Evolutionary conservation across 2,329 filamentous ascomycete genomes (phyloP), one percentile per base, ranked within the genome.

Genomic region (Fusarium sp.): DNA sequence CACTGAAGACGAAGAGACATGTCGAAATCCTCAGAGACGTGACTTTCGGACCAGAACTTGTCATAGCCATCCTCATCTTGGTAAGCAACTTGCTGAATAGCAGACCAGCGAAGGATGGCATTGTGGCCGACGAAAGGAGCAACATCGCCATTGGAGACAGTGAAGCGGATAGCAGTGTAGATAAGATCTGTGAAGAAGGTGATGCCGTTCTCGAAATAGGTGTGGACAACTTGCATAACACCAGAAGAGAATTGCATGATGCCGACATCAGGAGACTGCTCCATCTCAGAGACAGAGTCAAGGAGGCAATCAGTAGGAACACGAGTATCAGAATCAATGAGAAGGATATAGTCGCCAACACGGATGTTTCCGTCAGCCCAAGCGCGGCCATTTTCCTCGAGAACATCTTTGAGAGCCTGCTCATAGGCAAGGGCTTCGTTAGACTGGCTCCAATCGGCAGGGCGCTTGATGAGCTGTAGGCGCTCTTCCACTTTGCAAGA

Each of bases 331-430:
- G 92, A 94, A 82, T 94, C 92, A 78, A 94, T 92, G 66, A 95
- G 77, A 18, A 83, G 78, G 66, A 95, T 93, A 80, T 94, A 95
- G 82, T 97, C 94, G 62, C 94, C 94, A 27, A 97, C 85, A 57
- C 94, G 93, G 74, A 97, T 92, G 80, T 96, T 94, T 69, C 94
- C 94, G 78, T 94, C 93, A 23, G 93, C 93, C 92, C 92, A 93
- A 33, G 92, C 92, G 33, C 91, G 89, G 23, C 90, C 90, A 63
- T 93, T 86, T 54, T 91, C 89, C 51, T 90, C 87, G 41, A 95
- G 85, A 23, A 92, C 88, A 66, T 92, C 87, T 73, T 89, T 87
- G 45, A 95, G 86, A 66, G 89, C 86, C 76, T 85, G 81, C 79
- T 91, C 87, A 77, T 94, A 94, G 4, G 90, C 90, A 66, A 85